These are phyloP conservation scores for Extremus antarcticus DNA, from an alignment of 495 filamentous ascomycete genomes.

Conservation along the genomic window DNA sequence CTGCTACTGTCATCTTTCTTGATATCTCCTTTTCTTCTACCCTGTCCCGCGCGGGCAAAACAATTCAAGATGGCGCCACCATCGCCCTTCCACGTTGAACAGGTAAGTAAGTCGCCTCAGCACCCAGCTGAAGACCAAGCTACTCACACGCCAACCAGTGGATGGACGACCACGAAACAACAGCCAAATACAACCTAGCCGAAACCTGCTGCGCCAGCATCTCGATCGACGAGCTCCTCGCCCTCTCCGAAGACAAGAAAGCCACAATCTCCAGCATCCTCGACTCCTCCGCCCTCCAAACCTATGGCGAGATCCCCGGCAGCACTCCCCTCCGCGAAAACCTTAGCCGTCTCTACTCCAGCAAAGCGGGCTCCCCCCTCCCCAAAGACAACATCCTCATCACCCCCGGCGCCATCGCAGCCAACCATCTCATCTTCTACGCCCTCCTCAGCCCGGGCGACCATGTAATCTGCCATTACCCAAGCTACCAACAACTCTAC, in stretches of 20 bases:
- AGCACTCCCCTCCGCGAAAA: conserved; percentile 51
- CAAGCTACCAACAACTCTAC: conserved; percentile 85
- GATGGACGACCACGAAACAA: conserved; percentile 78
- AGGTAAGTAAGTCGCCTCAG: conserved; percentile 38
- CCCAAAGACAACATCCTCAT: conserved; percentile 60
- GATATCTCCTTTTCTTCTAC: not conserved
- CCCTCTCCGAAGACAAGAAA: conserved; percentile 43
- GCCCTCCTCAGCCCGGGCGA: conserved; percentile 66
- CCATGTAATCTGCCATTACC: conserved; percentile 82
- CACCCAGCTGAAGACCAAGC: not conserved
- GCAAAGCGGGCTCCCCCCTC: conserved; percentile 38
- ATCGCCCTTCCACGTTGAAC: conserved; percentile 62
- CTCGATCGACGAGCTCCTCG: conserved; percentile 59
- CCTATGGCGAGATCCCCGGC: conserved; percentile 63
- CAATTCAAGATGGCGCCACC: conserved; percentile 9
- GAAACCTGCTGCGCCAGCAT: conserved; percentile 80
- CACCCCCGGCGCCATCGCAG: conserved; percentile 71
- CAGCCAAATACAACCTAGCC: conserved; percentile 68
- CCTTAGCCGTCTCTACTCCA: conserved; percentile 56
- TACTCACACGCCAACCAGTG: conserved; percentile 48
- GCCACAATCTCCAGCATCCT: conserved; percentile 28
- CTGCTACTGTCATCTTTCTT: conserved; percentile 9
- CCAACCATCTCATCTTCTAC: conserved; percentile 72
- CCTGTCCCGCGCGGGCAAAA: not conserved
- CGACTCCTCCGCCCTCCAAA: conserved; percentile 42